phyloP scores from a whole-genome alignment of 495 filamentous ascomycete species.

The Talaromyces borbonicus region DNA sequence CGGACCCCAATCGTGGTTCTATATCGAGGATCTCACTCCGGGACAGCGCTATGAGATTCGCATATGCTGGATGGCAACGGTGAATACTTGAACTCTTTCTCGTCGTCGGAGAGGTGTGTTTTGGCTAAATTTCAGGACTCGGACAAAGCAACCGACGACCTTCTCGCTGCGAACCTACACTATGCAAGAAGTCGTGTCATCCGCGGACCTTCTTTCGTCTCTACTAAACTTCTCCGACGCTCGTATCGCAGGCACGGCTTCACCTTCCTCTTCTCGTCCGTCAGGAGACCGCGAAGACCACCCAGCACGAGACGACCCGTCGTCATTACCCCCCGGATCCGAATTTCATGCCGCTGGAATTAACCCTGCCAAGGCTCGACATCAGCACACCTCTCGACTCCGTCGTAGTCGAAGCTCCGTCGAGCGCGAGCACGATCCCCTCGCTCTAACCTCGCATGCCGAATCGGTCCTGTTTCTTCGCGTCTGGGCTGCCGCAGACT shows the following conservation, averaged over 20 bases:
- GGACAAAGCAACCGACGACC: constrained; percentile 69
- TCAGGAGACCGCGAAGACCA: not conserved
- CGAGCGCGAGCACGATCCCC: not conserved
- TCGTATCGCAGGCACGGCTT: constrained; percentile 23
- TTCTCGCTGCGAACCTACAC: constrained; percentile 61
- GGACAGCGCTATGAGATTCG: constrained; percentile 83
- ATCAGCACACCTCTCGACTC: not conserved
- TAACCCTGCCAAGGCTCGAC: not conserved
- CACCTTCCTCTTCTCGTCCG: not conserved
- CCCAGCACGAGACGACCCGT: constrained; percentile 12
- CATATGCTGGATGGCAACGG: constrained; percentile 88
- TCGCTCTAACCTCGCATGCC: constrained; percentile 11
- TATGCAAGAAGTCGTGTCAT: constrained; percentile 46
- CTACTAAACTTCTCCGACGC: constrained; percentile 52
- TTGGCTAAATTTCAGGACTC: not conserved
- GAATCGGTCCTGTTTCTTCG: constrained; percentile 68
- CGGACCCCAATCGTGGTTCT: constrained; percentile 68
- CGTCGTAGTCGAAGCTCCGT: not conserved
- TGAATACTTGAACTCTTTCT: constrained; percentile 39
- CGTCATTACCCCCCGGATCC: constrained; percentile 8
- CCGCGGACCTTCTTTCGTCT: constrained; percentile 50
- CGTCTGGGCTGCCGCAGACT: constrained; percentile 69
- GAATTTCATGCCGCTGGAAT: too few relatives aligned
- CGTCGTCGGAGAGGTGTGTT: not conserved
- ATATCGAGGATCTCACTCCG: constrained; percentile 63